Conservation (phyloP, 768 basidiomycete genomes). For the Lentinula raphanica region DNA sequence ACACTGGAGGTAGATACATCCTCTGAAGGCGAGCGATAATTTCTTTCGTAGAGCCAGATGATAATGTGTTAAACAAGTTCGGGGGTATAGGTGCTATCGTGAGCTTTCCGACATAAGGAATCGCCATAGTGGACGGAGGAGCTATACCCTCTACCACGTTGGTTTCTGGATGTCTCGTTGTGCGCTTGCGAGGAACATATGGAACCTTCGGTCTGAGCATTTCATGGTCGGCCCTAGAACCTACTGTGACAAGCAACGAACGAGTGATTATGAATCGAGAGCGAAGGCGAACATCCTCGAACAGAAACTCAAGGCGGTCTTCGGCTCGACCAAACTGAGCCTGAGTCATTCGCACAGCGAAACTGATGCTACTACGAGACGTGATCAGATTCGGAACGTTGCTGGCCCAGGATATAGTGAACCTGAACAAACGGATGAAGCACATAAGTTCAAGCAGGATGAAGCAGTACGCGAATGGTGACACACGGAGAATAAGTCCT, state of each 20-base stretch:
- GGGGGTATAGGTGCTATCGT: constrained; percentile 36
- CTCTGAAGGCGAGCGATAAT: constrained; percentile 25
- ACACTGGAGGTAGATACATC: constrained; percentile 30
- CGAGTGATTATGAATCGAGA: constrained; percentile 48
- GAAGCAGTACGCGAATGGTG: neutral
- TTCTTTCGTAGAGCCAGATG: constrained; percentile 22
- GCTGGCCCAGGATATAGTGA: neutral
- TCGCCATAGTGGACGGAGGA: constrained; percentile 34
- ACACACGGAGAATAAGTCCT: constrained; percentile 5
- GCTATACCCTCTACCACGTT: constrained; percentile 36
- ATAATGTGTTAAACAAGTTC: constrained; percentile 25
- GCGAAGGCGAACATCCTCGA: constrained; percentile 39
- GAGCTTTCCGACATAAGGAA: constrained; percentile 37
- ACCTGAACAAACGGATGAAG: neutral
- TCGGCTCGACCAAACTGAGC: constrained; percentile 38
- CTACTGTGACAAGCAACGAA: constrained; percentile 38
- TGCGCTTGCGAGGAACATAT: constrained; percentile 36
- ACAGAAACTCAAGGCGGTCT: constrained; percentile 48
- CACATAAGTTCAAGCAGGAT: neutral
- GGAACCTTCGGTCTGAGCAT: constrained; percentile 39
- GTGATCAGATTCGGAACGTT: neutral
- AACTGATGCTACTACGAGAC: neutral
- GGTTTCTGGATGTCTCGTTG: constrained; percentile 26
- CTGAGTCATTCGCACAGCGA: constrained; percentile 16
- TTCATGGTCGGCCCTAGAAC: constrained; percentile 40